These are phyloP conservation scores for Platanthera guangdongensis DNA, from an alignment of 106 monocot species.

Conservation along the genomic window DNA sequence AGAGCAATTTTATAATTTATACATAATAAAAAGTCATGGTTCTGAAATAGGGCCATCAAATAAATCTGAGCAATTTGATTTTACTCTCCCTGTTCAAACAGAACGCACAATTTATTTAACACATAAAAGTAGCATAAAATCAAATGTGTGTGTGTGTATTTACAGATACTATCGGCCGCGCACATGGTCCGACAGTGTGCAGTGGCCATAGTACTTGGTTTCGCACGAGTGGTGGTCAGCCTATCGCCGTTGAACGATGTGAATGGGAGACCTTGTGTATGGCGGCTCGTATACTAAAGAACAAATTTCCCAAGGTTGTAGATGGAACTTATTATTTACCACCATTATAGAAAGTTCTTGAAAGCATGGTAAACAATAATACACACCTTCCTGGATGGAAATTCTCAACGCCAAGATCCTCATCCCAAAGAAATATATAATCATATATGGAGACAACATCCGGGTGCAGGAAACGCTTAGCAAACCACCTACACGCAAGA, in stretches of 20 bases:
- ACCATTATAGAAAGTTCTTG: not conserved
- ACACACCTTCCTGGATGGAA: constrained; percentile 63
- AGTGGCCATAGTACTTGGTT: too few relatives aligned
- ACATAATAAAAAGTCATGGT: not conserved
- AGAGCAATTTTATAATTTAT: too few relatives aligned
- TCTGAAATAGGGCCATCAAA: not conserved
- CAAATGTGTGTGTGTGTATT: too few relatives aligned
- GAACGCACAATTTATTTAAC: too few relatives aligned
- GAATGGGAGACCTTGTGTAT: too few relatives aligned
- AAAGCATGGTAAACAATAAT: not conserved
- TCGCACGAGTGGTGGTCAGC: too few relatives aligned
- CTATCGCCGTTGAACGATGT: too few relatives aligned
- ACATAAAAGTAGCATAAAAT: too few relatives aligned
- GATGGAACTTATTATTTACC: not conserved
- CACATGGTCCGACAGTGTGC: too few relatives aligned
- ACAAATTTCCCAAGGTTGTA: not conserved
- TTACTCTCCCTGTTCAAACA: too few relatives aligned
- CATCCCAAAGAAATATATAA: constrained; percentile 87
- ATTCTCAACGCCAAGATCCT: constrained; percentile 60
- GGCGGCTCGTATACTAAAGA: not conserved
- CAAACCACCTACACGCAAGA: constrained; percentile 64
- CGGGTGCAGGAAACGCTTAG: constrained; percentile 73
- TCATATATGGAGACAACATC: constrained; percentile 66
- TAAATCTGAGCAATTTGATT: too few relatives aligned
- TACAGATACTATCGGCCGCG: too few relatives aligned